phyloP scores from a whole-genome alignment of 148 eudicot genomes.

The Tetragonia tetragonoides region DNA sequence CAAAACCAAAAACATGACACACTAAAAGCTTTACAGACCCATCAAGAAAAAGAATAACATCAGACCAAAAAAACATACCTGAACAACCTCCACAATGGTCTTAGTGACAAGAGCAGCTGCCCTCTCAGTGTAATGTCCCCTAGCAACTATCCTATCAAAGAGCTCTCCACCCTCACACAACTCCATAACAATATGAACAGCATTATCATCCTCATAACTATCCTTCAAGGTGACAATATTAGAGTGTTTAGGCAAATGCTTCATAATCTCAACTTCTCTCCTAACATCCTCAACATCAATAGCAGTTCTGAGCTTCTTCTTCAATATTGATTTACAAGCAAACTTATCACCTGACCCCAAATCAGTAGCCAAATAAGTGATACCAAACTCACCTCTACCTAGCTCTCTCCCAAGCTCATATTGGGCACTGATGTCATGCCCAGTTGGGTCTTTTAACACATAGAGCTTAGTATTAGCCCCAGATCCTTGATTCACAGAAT shows the following conservation, averaged over 20 bases:
- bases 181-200: constrained; percentile 63
- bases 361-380: constrained; percentile 51
- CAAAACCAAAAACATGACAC: neutral
- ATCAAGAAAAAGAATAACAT: neutral
- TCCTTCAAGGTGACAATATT: constrained; percentile 55
- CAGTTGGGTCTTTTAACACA: constrained; percentile 55
- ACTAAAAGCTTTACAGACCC: neutral
- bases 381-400: constrained; percentile 61
- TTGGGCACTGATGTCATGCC: constrained; percentile 37
- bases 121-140: constrained; percentile 65
- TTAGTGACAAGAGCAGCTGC: constrained; percentile 57
- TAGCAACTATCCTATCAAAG: constrained; percentile 60
- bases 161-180: constrained; percentile 61
- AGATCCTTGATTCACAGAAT: constrained; percentile 33
- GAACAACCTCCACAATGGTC: constrained; percentile 63
- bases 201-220: constrained; percentile 55
- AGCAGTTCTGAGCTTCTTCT: constrained; percentile 54
- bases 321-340: constrained; percentile 56
- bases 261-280: constrained; percentile 62
- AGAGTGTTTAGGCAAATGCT: constrained; percentile 48
- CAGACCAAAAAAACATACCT: constrained; percentile 32
- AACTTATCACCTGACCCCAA: constrained; percentile 32
- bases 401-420: constrained; percentile 53
- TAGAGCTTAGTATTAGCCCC: constrained; percentile 30
- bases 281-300: constrained; percentile 62